Conservation (phyloP, 1,284 basidiomycete species). For the Apiotrichum akiyoshidainum region DNA sequence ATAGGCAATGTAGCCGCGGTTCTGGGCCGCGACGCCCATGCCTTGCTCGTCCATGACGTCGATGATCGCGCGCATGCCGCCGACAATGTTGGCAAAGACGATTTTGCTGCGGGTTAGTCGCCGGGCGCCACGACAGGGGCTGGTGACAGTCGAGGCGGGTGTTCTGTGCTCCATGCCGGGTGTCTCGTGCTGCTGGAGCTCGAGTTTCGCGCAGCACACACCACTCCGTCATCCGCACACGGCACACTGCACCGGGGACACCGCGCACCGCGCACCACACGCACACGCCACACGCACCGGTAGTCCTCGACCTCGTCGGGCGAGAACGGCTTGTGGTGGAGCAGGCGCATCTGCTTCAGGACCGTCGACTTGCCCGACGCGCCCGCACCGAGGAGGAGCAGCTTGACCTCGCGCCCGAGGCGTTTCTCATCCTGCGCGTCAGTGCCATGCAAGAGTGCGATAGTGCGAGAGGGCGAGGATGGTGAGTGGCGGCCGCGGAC, state of each 20-base stretch:
- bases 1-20: conserved; percentile 57
- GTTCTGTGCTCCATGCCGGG: no score
- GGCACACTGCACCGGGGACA: not conserved
- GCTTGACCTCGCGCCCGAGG: conserved; percentile 73
- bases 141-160: no score
- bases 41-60: conserved; percentile 87
- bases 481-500: no score
- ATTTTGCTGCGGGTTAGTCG: conserved; percentile 62
- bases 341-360: conserved; percentile 47
- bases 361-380: conserved; percentile 88
- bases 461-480: no score
- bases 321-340: conserved; percentile 42
- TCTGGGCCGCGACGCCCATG: conserved; percentile 64
- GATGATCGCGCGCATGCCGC: conserved; percentile 75
- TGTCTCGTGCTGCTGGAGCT: no score
- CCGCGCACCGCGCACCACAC: no score
- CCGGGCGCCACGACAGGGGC: no score
- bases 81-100: conserved; percentile 84
- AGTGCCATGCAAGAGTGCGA: no score
- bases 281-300: conserved; percentile 23
- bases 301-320: conserved; percentile 45
- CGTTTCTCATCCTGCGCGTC: conserved; percentile 62
- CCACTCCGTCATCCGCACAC: no score
- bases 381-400: conserved; percentile 83
- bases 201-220: no score